Conservation (phyloP, 169 alveolate genomes). For the Plasmodium ovale region DNA sequence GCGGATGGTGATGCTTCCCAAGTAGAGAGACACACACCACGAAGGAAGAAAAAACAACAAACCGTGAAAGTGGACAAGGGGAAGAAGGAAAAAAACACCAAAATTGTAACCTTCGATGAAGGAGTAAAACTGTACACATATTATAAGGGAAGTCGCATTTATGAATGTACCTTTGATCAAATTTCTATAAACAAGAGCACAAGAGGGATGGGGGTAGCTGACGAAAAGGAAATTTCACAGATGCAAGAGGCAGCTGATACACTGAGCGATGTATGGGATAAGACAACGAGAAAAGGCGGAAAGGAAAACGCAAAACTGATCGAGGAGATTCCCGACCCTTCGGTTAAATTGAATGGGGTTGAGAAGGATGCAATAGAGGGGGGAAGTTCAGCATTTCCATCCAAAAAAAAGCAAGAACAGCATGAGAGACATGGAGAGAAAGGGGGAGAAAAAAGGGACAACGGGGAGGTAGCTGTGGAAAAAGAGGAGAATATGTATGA, state of each 20-base stretch:
- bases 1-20: neutral
- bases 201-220: neutral
- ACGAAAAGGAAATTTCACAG: neutral
- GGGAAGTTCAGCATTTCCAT: neutral
- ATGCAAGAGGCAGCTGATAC: too few relatives aligned
- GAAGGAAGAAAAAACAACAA: neutral
- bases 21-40: neutral
- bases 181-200: neutral
- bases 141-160: slow-evolving; percentile 14
- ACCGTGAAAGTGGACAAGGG: neutral
- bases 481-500: neutral
- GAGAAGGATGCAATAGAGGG: neutral
- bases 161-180: slow-evolving; percentile 1
- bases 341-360: too few relatives aligned
- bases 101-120: slow-evolving; percentile 32
- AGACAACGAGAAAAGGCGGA: neutral
- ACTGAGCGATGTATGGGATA: neutral
- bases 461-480: neutral
- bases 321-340: neutral
- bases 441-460: neutral
- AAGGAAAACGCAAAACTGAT: neutral
- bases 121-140: slow-evolving; percentile 21
- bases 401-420: neutral
- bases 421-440: neutral
- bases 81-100: neutral